A percentile compares a stretch with the other conserved stretches of the same genome.
Evolutionary conservation across 1,139 yeast species (phyloP).

Genomic region (Hansenula sp.): DNA sequence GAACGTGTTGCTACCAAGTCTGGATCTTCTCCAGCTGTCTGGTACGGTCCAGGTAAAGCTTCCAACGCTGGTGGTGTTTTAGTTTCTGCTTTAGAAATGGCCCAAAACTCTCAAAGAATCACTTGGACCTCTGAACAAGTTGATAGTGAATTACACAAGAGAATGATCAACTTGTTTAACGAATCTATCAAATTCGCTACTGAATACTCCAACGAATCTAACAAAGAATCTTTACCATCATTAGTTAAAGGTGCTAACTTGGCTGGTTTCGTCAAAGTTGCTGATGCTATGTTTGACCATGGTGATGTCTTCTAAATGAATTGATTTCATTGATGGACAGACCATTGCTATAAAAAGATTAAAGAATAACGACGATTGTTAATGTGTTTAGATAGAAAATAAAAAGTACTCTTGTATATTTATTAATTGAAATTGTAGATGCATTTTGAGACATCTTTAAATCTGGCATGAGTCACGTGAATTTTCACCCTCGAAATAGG

Average conservation of each 20-base stretch:
- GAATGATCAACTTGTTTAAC: slow-evolving; percentile 91
- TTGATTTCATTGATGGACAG: neutral
- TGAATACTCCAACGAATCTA: slow-evolving; percentile 68
- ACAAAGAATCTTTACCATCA: slow-evolving; percentile 73
- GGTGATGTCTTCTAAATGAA: slow-evolving; percentile 69
- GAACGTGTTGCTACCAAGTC: slow-evolving; percentile 55
- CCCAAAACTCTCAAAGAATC: slow-evolving; percentile 95
- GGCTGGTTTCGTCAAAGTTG: slow-evolving; percentile 98
- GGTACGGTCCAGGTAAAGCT: slow-evolving; percentile 99
- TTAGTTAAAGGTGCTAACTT: slow-evolving; percentile 98
- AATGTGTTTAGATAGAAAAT: slow-evolving; percentile 1
- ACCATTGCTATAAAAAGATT: neutral
- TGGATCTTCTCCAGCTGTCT: slow-evolving; percentile 51
- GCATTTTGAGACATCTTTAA: neutral
- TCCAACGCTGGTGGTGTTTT: slow-evolving; percentile 99
- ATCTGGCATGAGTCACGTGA: neutral
- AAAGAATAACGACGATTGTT: neutral
- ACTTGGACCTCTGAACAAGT: slow-evolving; percentile 88
- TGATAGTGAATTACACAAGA: slow-evolving; percentile 79
- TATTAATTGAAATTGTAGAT: neutral
- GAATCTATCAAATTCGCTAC: slow-evolving; percentile 88
- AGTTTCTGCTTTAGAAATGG: slow-evolving; percentile 98
- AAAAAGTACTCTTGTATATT: neutral
- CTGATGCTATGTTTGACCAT: slow-evolving; percentile 96
- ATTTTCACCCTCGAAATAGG: neutral